These are phyloP conservation scores for Priceomyces carsonii DNA, from an alignment of 805 yeast species.

Conservation along the genomic window DNA sequence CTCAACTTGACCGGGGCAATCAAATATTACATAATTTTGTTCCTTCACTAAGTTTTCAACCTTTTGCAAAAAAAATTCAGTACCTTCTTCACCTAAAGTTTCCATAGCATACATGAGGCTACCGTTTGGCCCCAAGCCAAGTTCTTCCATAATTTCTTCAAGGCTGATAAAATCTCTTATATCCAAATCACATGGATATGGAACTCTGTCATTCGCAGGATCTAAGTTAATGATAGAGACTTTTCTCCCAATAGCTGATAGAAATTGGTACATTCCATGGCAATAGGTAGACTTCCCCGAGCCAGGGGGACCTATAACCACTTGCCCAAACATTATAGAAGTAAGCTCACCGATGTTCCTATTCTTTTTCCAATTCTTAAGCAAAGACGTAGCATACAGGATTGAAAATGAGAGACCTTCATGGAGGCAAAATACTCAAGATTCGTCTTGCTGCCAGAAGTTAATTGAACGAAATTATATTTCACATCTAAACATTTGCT, in stretches of 20 bases:
- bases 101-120: slow-evolving; percentile 66
- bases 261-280: slow-evolving; percentile 87
- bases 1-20: slow-evolving; percentile 96
- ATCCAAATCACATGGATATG: slow-evolving; percentile 75
- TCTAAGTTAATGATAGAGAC: slow-evolving; percentile 85
- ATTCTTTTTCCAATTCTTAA: no score
- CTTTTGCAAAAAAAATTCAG: slow-evolving; percentile 56
- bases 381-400: no score
- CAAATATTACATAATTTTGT: slow-evolving; percentile 69
- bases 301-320: slow-evolving; percentile 98
- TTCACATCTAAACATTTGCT: no score
- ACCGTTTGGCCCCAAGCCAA: slow-evolving; percentile 93
- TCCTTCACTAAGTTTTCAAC: slow-evolving; percentile 56
- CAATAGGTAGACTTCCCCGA: slow-evolving; percentile 96
- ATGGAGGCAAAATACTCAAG: no score
- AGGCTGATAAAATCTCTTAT: slow-evolving; percentile 74
- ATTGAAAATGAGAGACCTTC: no score
- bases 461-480: no score
- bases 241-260: slow-evolving; percentile 91
- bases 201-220: slow-evolving; percentile 79
- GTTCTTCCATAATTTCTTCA: slow-evolving; percentile 82
- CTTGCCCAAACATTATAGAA: slow-evolving; percentile 83
- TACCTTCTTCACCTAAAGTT: slow-evolving; percentile 41
- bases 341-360: no score
- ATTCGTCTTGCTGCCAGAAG: no score